These are phyloP conservation scores for Casaregolazyma suthepensis DNA, from an alignment of 1,139 yeast species.

Conservation along the genomic window DNA sequence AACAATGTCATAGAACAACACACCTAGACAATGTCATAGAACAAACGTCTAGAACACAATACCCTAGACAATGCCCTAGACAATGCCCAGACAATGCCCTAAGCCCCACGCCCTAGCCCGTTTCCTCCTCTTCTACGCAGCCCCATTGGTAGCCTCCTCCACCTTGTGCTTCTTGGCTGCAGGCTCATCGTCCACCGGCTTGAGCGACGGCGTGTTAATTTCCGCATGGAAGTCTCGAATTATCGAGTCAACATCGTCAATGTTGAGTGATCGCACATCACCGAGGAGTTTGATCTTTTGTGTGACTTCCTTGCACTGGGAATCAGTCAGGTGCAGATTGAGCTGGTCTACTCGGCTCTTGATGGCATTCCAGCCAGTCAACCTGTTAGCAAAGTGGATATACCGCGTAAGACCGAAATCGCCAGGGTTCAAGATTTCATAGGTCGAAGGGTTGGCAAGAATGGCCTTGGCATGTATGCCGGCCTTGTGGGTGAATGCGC, in stretches of 20 bases:
- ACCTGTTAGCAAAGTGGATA: conserved; percentile 94
- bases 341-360: conserved; percentile 97
- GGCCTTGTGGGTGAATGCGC: conserved; percentile 99
- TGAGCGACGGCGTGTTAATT: conserved; percentile 38
- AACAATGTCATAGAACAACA: too few species aligned
- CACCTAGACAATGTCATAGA: too few species aligned
- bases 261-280: conserved; percentile 88
- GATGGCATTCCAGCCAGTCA: conserved; percentile 99
- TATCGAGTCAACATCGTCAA: conserved; percentile 96
- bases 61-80: too few species aligned
- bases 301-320: conserved; percentile 92
- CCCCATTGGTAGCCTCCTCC: conserved; percentile 13
- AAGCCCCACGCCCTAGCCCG: too few species aligned
- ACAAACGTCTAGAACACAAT: too few species aligned
- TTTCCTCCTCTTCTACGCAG: background rate
- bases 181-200: conserved; percentile 20
- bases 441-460: conserved; percentile 95
- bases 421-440: conserved; percentile 89
- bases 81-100: too few species aligned
- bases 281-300: conserved; percentile 89
- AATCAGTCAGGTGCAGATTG: conserved; percentile 83
- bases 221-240: conserved; percentile 89
- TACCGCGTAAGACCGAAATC: conserved; percentile 95
- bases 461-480: conserved; percentile 99
- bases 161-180: conserved; percentile 27